A percentile compares a stretch with the other conserved stretches of the same genome.
These are phyloP conservation scores for Pythium guiyangense DNA, from an alignment of 352 stramenopile genomes.

Conservation along the genomic window DNA sequence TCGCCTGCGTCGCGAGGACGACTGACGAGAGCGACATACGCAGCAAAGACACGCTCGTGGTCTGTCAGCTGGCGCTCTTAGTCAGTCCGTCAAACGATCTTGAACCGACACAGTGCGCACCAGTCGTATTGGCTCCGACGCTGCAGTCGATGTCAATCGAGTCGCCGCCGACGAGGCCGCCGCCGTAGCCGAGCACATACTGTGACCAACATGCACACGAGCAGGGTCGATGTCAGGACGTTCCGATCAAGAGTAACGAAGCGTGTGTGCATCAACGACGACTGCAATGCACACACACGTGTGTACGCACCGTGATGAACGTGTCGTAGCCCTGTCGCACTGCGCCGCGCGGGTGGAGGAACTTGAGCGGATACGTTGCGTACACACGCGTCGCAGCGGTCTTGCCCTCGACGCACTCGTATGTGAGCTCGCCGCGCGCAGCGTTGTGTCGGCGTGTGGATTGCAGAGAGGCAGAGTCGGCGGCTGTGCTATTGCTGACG, in stretches of 20 bases:
- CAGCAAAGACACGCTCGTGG: background rate
- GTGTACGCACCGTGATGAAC: slow-evolving; percentile 54
- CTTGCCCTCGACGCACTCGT: slow-evolving; percentile 56
- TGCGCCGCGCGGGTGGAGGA: slow-evolving; percentile 66
- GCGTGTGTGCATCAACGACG: background rate
- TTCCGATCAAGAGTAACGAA: background rate
- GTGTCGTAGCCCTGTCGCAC: slow-evolving; percentile 64
- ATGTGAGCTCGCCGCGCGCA: slow-evolving; percentile 51
- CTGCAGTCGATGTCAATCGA: slow-evolving; percentile 56
- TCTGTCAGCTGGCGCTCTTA: too few relatives aligned
- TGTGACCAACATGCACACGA: slow-evolving; percentile 12
- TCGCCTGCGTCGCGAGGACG: slow-evolving; percentile 75
- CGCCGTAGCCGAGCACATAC: slow-evolving; percentile 84
- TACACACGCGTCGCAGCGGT: slow-evolving; percentile 72
- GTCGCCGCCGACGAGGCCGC: slow-evolving; percentile 77
- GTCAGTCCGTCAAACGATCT: background rate
- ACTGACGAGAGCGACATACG: slow-evolving; percentile 22
- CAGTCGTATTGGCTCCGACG: slow-evolving; percentile 35
- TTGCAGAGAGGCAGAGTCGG: background rate
- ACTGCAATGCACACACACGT: slow-evolving; percentile 1
- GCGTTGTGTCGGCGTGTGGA: slow-evolving; percentile 4
- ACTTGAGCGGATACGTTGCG: slow-evolving; percentile 85
- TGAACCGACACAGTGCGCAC: slow-evolving; percentile 19
- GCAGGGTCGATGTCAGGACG: background rate
- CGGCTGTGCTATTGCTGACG: too few relatives aligned